phyloP scores from a whole-genome alignment of 106 monocot genomes.

The Ottelia alismoides region DNA sequence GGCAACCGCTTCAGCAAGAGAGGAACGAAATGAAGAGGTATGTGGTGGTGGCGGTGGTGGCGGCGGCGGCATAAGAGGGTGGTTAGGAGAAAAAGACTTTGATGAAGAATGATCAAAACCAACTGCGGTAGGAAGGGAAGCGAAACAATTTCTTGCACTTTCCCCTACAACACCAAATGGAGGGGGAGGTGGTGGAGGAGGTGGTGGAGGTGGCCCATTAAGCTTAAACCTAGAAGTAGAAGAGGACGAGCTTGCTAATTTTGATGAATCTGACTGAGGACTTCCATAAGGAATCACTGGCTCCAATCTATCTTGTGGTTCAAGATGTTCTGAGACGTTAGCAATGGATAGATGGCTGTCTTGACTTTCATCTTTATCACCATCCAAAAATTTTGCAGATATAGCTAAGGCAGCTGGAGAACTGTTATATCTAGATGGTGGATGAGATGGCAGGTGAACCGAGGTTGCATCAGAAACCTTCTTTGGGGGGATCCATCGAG shows the following conservation, averaged over 20 bases:
- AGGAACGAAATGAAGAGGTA: too few relatives aligned
- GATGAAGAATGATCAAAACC: not conserved
- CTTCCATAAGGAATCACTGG: conserved; percentile 8
- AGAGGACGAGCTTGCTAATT: conserved; percentile 3
- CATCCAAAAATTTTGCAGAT: conserved; percentile 14
- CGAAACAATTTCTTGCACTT: not conserved
- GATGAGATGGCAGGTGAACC: conserved; percentile 50
- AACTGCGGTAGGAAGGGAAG: not conserved
- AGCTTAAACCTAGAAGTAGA: conserved; percentile 2
- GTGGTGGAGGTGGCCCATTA: not conserved
- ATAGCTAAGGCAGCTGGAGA: conserved; percentile 59
- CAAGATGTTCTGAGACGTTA: not conserved
- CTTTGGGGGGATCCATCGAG: conserved; percentile 65
- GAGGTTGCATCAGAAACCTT: conserved; percentile 42
- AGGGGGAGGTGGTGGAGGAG: conserved; percentile 7
- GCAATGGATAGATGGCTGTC: not conserved
- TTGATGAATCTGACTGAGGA: conserved; percentile 8
- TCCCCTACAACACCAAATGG: too few relatives aligned
- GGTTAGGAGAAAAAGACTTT: too few relatives aligned
- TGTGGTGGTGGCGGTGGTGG: not conserved
- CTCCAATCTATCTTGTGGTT: not conserved
- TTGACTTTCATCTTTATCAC: conserved; percentile 11
- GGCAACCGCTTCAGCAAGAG: not conserved
- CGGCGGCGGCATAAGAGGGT: not conserved
- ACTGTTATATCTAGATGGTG: conserved; percentile 85